Base-by-base conservation (phyloP, 176 grass and related monocot species). In the Elymus sibiricus region DNA sequence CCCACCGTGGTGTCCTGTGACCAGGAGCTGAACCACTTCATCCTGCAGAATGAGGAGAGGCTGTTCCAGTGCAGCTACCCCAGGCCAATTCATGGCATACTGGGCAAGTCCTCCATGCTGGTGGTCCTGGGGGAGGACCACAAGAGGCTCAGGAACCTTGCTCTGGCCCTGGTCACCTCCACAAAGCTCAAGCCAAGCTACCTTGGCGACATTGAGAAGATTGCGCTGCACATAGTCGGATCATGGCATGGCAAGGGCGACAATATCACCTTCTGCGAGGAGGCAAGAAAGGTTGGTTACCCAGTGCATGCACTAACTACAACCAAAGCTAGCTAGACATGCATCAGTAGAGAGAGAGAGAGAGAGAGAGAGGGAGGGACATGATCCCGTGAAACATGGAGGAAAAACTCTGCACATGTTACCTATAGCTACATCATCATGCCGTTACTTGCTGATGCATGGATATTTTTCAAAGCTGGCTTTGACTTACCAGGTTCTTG, bases 41-140 rank as follows among this genome's bases (percentile, higher is more conserved):
- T 97, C 78, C 94, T 97, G 82, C 94, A 97, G 79, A 97, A 97
- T 79, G 94, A 97, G 85, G 94, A 96, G 87, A 90, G 84, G 82
- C 82, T 97, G 71, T 97, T 97, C 82, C 94, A 97, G 83, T 94
- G 94, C 85, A 97, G 94, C 89, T 97, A 97, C 82, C 94, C 94
- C 19, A 86, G 64, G 65, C 87, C 94, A 39, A 97, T 97, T 83
- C 94, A 96, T 84, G 94, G 91, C 53, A 97, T 97, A 77, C 89
- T 96, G 47, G 94, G 94, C 70, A 96, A 96, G 83, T 92, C 94
- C 75, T 96, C 94, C 82, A 96, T 96, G 94, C 82, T 96, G 31
- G 94, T 96, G 43, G 94, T 96, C 84, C 87, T 96, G 1, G 94
- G 94, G 13, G 94, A 96, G 73, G 85, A 93, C 69, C 94, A 96